Evolutionary conservation across 495 filamentous ascomycete genomes (phyloP).

Genomic region (Aspergillus panamensis): DNA sequence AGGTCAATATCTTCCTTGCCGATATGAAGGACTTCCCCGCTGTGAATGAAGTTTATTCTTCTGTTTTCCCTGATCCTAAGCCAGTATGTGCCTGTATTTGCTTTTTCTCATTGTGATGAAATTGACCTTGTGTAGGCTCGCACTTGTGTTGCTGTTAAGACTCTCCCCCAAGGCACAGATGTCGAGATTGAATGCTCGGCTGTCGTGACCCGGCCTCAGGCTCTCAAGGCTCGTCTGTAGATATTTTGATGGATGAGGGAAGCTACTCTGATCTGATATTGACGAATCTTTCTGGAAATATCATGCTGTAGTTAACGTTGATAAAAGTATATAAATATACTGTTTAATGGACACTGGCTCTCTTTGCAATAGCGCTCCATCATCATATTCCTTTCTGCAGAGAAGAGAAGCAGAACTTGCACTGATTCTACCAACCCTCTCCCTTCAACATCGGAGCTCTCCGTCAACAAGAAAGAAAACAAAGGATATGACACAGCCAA

Average conservation of each 20-base stretch:
- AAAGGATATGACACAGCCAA: too few relatives aligned
- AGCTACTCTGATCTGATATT: too few relatives aligned
- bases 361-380: too few relatives aligned
- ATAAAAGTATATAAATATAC: not conserved
- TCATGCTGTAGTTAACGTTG: too few relatives aligned
- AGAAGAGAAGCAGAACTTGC: too few relatives aligned
- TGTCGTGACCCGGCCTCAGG: slow-evolving; percentile 18
- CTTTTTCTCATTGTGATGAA: not conserved
- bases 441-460: too few relatives aligned
- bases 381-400: too few relatives aligned
- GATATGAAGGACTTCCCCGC: slow-evolving; percentile 66
- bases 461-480: too few relatives aligned
- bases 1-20: slow-evolving; percentile 66
- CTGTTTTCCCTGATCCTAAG: slow-evolving; percentile 53
- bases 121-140: slow-evolving; percentile 34
- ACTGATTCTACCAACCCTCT: too few relatives aligned
- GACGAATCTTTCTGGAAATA: too few relatives aligned
- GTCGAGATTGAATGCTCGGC: slow-evolving; percentile 66
- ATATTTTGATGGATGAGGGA: not conserved
- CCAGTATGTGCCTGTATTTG: slow-evolving; percentile 32
- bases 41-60: slow-evolving; percentile 58
- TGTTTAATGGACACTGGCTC: not conserved
- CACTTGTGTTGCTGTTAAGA: slow-evolving; percentile 66
- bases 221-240: slow-evolving; percentile 15
- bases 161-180: slow-evolving; percentile 60